Base-by-base conservation (phyloP, 78 protist genomes). In the Neovahlkampfia damariscottae region DNA sequence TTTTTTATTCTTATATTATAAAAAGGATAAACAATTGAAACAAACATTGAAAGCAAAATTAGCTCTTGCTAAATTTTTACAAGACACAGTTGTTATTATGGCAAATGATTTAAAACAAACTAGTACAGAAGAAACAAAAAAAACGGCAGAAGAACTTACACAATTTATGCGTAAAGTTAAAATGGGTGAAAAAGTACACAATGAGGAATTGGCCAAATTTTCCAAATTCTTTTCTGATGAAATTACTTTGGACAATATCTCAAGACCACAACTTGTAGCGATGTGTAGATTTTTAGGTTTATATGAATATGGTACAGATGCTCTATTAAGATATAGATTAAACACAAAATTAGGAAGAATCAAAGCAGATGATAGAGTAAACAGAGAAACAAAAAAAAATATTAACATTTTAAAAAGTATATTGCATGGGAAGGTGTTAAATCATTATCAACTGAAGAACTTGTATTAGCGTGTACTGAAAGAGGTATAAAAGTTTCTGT, bases 191-290 rank as follows among this genome's bases (percentile, higher is more conserved):
- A 50, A 72, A 29, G 87, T 85, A 2, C 38, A 78, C 28, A 74
- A 41, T 36, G 79, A 40, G 5, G 89, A 90, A 7, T 79, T 90
- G 7, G 1, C 83, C 32, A 41, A 39, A 5, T 86, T 88, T 81
- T 38, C 89, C 1, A 68, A 77, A 66, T 76, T 83, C 41, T 91
- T 91, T 74, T 80, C 71, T 38, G 90, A 91, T 67, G 90, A 91
- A 9, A 72, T 91, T 74, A 88, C 91, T 28, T 83, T 91, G 78
- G 95, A 91, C 67, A 84, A 81, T 70, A 73, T 91, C 38, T 35
- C 77, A 28, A 72, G 92, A 7, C 82, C 80, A 41, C 91, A 87
- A 66, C 76, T 90, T 8, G 71, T 87, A 7, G 80, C 77, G 6
- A 79, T 91, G 78, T 87, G 89, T 67, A 8, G 74, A 8, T 74